A percentile compares a stretch with the other conserved stretches of the same genome.
Evolutionary conservation across 2,329 filamentous ascomycete species (phyloP).

Genomic region (Cryphonectria naterciae): DNA sequence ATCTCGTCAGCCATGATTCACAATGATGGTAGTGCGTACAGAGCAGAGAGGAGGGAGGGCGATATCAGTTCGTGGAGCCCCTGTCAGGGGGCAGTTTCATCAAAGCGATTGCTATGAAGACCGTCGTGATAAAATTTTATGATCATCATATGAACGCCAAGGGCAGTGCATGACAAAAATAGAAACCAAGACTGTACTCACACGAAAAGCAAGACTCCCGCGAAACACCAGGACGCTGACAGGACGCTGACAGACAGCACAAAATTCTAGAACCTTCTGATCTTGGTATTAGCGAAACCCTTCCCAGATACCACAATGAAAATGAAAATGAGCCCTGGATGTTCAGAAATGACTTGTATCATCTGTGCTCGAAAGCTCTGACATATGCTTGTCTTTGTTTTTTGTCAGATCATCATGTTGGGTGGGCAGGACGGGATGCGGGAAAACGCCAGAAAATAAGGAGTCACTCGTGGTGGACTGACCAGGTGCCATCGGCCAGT

Average conservation of each 20-base stretch:
- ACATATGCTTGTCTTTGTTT: conserved; percentile 95
- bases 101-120: conserved; percentile 82
- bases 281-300: conserved; percentile 38
- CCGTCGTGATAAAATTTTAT: conserved; percentile 76
- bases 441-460: neutral
- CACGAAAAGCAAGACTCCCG: neutral
- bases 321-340: conserved; percentile 15
- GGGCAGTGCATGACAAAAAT: neutral
- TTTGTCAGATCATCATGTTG: conserved; percentile 79
- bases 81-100: conserved; percentile 79
- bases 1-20: conserved; percentile 19
- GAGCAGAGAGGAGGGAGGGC: conserved; percentile 13
- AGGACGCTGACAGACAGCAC: neutral
- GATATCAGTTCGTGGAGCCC: conserved; percentile 54
- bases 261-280: neutral
- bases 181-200: neutral
- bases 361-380: conserved; percentile 68
- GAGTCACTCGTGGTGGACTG: conserved; percentile 11
- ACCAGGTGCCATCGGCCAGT: conserved; percentile 9
- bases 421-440: neutral
- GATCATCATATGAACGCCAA: conserved; percentile 66
- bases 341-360: conserved; percentile 54
- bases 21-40: neutral
- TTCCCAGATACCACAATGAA: conserved; percentile 19
- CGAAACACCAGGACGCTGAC: neutral